Evolutionary conservation across 2,329 filamentous ascomycete species (phyloP).

Genomic region (Fusarium succisae): DNA sequence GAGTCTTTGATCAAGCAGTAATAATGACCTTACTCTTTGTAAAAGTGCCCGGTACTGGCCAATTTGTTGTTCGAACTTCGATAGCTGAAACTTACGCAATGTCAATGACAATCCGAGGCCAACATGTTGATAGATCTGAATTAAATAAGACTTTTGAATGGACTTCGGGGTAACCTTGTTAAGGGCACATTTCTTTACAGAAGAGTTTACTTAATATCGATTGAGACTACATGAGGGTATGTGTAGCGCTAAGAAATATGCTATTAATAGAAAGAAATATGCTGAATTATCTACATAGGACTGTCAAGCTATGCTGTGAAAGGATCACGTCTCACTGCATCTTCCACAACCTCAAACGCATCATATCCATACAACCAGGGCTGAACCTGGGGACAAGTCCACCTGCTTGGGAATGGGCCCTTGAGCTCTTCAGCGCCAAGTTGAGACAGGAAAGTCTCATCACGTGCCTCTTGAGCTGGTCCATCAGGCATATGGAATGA

Average conservation of each 20-base stretch:
- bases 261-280: no score
- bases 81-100: neutral
- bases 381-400: neutral
- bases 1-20: neutral
- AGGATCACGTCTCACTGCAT: neutral
- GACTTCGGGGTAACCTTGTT: no score
- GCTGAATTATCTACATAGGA: fast-evolving
- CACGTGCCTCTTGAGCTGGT: neutral
- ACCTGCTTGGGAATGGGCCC: neutral
- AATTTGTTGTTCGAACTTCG: neutral
- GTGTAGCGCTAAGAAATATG: no score
- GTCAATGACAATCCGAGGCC: neutral
- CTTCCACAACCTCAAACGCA: neutral
- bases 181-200: fast-evolving
- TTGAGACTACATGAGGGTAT: no score
- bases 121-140: fast-evolving
- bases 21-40: neutral
- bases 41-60: no score
- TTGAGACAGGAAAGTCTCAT: neutral
- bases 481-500: slow-evolving; percentile 58
- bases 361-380: neutral
- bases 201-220: no score
- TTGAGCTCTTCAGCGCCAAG: neutral
- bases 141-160: fast-evolving
- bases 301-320: fast-evolving